Evolutionary conservation across 2,329 filamentous ascomycete species (phyloP).

Genomic region (Aspergillus sp.): DNA sequence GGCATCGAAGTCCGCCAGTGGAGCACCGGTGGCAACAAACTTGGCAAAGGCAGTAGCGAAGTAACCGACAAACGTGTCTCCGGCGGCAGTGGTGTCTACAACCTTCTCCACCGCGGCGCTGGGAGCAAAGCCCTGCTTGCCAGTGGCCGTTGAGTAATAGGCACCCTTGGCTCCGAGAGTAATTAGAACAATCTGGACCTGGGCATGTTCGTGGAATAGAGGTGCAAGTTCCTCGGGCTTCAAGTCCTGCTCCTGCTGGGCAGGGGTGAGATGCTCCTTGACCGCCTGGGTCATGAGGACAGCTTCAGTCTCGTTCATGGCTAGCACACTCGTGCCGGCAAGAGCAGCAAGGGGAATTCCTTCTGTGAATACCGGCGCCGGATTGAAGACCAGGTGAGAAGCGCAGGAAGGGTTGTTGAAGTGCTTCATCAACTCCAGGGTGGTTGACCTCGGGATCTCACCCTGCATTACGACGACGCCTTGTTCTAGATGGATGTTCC

Average conservation of each 20-base stretch:
- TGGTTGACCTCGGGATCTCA: slow-evolving; percentile 70
- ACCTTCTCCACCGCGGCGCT: slow-evolving; percentile 71
- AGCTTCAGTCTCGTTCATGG: slow-evolving; percentile 91
- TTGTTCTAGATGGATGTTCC: not conserved
- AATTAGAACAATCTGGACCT: slow-evolving; percentile 76
- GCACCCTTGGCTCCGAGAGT: slow-evolving; percentile 83
- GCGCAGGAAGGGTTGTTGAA: not conserved
- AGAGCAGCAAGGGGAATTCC: slow-evolving; percentile 68
- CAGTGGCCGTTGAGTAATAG: slow-evolving; percentile 58
- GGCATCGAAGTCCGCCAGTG: slow-evolving; percentile 64
- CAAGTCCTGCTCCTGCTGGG: slow-evolving; percentile 38
- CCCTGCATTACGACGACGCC: slow-evolving; percentile 71
- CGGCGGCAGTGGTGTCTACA: slow-evolving; percentile 90
- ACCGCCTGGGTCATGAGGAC: slow-evolving; percentile 65
- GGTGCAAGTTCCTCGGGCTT: slow-evolving; percentile 59
- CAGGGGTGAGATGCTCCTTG: slow-evolving; percentile 30
- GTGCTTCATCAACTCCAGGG: slow-evolving; percentile 60
- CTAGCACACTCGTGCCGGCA: slow-evolving; percentile 69
- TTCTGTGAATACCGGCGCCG: slow-evolving; percentile 79
- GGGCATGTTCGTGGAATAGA: slow-evolving; percentile 63
- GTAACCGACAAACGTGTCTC: slow-evolving; percentile 85
- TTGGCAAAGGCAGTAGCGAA: slow-evolving; percentile 2
- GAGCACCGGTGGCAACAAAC: slow-evolving; percentile 62
- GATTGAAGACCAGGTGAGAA: slow-evolving; percentile 75
- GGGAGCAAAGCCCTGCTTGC: slow-evolving; percentile 47